Conservation (phyloP, 331 rosid species). For the Arachis monticola region DNA sequence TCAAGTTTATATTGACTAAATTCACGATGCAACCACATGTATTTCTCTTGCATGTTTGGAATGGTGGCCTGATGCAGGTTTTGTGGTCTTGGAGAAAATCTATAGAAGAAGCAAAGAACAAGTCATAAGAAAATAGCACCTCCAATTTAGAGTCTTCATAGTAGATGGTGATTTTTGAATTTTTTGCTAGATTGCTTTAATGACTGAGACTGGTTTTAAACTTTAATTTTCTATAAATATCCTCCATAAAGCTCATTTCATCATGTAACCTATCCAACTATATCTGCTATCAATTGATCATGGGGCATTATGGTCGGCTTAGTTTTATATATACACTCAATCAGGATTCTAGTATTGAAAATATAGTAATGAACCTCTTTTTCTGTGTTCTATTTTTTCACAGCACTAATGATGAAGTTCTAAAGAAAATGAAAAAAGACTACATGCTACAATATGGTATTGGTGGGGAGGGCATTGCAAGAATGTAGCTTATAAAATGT, state of each 20-base stretch:
- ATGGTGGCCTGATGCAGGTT: constrained; percentile 54
- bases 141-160: constrained; percentile 36
- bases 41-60: constrained; percentile 42
- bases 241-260: background rate
- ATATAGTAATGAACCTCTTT: too few species aligned
- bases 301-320: too few species aligned
- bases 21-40: too few species aligned
- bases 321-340: too few species aligned
- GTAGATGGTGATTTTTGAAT: constrained; percentile 5
- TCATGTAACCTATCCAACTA: constrained; percentile 8
- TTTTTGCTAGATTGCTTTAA: background rate
- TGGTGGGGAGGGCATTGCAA: too few species aligned
- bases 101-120: constrained; percentile 37
- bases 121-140: constrained; percentile 15
- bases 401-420: too few species aligned
- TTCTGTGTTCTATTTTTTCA: too few species aligned
- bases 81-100: constrained; percentile 51
- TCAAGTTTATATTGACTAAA: too few species aligned
- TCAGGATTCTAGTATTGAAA: too few species aligned
- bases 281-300: background rate
- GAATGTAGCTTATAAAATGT: too few species aligned
- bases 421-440: too few species aligned
- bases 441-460: too few species aligned
- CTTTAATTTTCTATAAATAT: constrained; percentile 25
- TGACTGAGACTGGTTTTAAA: background rate